A percentile compares a stretch with the other conserved stretches of the same genome.
Evolutionary conservation across 306 rosid genomes (phyloP).

Genomic region (Vicia faba): DNA sequence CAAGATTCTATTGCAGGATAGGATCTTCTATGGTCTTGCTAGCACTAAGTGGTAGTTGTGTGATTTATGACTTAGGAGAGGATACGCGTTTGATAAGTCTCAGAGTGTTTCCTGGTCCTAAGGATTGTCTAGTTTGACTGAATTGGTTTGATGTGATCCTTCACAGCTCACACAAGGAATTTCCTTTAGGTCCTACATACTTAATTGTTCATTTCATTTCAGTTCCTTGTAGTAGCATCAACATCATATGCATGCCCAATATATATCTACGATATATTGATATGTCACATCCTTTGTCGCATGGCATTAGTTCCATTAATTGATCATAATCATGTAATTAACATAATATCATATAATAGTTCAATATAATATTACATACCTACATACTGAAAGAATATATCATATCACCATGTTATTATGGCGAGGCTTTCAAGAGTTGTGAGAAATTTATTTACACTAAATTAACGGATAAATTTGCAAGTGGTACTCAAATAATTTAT

Average conservation of each 20-base stretch:
- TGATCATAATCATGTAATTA: too few species aligned
- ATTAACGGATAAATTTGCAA: too few species aligned
- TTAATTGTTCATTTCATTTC: slow-evolving; percentile 27
- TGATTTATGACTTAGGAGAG: neutral
- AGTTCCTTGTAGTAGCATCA: slow-evolving; percentile 4
- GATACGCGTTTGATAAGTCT: slow-evolving; percentile 32
- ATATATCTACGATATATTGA: neutral
- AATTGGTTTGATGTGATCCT: slow-evolving; percentile 29
- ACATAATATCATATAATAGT: too few species aligned
- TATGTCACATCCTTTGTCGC: slow-evolving; percentile 3
- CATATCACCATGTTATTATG: too few species aligned
- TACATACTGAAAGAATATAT: too few species aligned
- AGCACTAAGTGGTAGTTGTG: neutral
- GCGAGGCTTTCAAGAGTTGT: too few species aligned
- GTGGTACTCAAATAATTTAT: too few species aligned
- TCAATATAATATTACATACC: too few species aligned
- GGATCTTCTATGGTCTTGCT: neutral
- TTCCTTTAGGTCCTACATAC: slow-evolving; percentile 31
- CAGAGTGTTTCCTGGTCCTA: slow-evolving; percentile 23
- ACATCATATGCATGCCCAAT: slow-evolving; percentile 1
- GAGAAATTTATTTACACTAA: too few species aligned
- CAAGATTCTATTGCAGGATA: neutral
- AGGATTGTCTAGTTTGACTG: slow-evolving; percentile 40
- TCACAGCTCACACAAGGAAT: slow-evolving; percentile 13
- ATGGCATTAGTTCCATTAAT: neutral